These are phyloP conservation scores for Saccharomyces hybrid DNA, from an alignment of 1,139 yeast species.

Conservation along the genomic window DNA sequence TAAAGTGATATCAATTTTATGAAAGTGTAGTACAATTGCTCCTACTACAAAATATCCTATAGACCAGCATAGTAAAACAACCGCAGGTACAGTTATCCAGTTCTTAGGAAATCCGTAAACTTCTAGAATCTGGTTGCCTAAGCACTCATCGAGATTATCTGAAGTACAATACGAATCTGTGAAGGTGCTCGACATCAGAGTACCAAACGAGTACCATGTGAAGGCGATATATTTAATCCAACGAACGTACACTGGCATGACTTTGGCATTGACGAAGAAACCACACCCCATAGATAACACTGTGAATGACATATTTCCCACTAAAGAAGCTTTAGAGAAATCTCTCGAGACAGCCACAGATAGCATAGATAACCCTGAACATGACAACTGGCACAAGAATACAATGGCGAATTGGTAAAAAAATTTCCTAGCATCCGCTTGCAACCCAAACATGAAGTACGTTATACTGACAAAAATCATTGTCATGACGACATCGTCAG, in stretches of 20 bases:
- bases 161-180: constrained; percentile 53
- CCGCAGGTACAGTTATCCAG: constrained; percentile 65
- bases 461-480: too few relatives aligned
- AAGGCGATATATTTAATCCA: constrained; percentile 75
- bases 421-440: constrained; percentile 44
- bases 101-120: constrained; percentile 54
- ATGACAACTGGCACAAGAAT: constrained; percentile 44
- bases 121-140: constrained; percentile 40
- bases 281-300: constrained; percentile 77
- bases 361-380: constrained; percentile 26
- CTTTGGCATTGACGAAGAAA: constrained; percentile 62
- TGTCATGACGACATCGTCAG: too few relatives aligned
- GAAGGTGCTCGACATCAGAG: constrained; percentile 58
- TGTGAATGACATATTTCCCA: constrained; percentile 59
- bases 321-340: constrained; percentile 56
- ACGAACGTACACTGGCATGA: constrained; percentile 78
- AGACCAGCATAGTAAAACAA: constrained; percentile 53
- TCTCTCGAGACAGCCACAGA: constrained; percentile 54
- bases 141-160: constrained; percentile 37
- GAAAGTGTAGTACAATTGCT: constrained; percentile 40
- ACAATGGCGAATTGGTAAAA: constrained; percentile 56
- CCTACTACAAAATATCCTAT: constrained; percentile 49
- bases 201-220: constrained; percentile 75
- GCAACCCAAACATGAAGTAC: constrained; percentile 73
- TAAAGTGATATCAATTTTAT: constrained; percentile 44